Base-by-base conservation (phyloP, 2,329 filamentous ascomycete genomes). In the Metarhizium album region DNA sequence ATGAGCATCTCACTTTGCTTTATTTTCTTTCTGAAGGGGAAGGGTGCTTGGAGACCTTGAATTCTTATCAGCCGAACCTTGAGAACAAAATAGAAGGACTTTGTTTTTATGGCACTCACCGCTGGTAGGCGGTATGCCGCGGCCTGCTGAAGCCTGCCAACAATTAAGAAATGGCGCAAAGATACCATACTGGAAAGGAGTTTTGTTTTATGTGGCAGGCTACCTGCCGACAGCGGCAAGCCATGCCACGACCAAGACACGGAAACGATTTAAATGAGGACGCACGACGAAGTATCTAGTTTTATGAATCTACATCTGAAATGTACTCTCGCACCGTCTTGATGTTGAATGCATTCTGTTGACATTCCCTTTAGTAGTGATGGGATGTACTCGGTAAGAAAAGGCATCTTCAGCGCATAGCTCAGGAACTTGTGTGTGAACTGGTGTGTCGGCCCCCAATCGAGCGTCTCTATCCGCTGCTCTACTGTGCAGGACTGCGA, bases 101-200 rank as follows among this genome's bases (percentile, higher is more conserved):
- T 49, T 42, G 9, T 38, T 43, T 45, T 38, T 24, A 24, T 45
- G 27, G 40, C 13, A 7, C 33, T 9, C 27, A 9, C 27, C 27
- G 11, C 27, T 29, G 27, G 7, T 29, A 29, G 27, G 37, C 47
- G 14, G 18, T 13, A 43, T 24, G 4, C 2, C 23, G 40, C n/a
- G 40, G 3, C n/a, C 38, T 20, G 18, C 23, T n/a, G 24, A 24
- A 16, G 40, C 40, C 24, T 24, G 47, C 40, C 47, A 49, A 22
- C 14, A 37, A 23, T 18, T 45, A 14, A 49, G 40, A 45, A 27
- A 38, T 45, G 40, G 29, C 40, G 47, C 47, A 49, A 49, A 49
- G 27, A 45, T 49, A 45, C 47, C 40, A 43, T 45, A n/a, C 37
- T 29, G 47, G 16, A 49, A 49, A 11, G 47, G 47, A 45, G 40